Evolutionary conservation across 2,329 filamentous ascomycete genomes (phyloP).

Genomic region (Byssothecium circinans): DNA sequence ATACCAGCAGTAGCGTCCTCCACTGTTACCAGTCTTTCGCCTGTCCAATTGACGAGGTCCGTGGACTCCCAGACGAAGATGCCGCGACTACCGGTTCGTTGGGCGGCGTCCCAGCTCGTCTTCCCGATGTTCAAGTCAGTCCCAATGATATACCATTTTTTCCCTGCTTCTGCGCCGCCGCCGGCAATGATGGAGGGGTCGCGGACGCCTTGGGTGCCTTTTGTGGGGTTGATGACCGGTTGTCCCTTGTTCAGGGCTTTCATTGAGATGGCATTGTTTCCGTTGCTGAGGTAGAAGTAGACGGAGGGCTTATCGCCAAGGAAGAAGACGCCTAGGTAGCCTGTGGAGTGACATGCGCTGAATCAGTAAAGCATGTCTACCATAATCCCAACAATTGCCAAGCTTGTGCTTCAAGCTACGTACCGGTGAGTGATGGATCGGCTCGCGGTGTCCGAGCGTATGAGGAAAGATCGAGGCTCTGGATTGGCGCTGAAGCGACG

Average conservation of each 20-base stretch:
- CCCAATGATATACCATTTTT: constrained; percentile 60
- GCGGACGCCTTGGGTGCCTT: constrained; percentile 56
- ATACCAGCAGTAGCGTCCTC: constrained; percentile 59
- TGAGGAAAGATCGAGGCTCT: constrained; percentile 24
- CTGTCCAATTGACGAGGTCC: constrained; percentile 54
- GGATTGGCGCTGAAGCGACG: constrained; percentile 17
- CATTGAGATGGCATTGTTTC: constrained; percentile 55
- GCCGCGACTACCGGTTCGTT: constrained; percentile 54
- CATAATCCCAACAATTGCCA: background rate
- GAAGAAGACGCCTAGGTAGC: constrained; percentile 58
- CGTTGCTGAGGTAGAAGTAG: constrained; percentile 58
- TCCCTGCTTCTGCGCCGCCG: constrained; percentile 50
- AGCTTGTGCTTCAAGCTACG: background rate
- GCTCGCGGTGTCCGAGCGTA: constrained; percentile 23
- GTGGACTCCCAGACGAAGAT: constrained; percentile 61
- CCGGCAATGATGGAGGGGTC: constrained; percentile 56
- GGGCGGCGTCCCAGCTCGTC: constrained; percentile 57
- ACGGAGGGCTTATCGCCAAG: constrained; percentile 57
- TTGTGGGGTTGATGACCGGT: constrained; percentile 53
- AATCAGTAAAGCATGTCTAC: background rate
- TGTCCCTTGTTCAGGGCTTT: constrained; percentile 53
- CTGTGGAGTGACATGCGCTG: background rate
- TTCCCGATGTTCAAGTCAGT: constrained; percentile 57
- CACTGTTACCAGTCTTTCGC: constrained; percentile 54
- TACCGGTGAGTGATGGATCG: constrained; percentile 47